Base-by-base conservation (phyloP, 2,329 filamentous ascomycete species). In the Xylariaceae sp. region DNA sequence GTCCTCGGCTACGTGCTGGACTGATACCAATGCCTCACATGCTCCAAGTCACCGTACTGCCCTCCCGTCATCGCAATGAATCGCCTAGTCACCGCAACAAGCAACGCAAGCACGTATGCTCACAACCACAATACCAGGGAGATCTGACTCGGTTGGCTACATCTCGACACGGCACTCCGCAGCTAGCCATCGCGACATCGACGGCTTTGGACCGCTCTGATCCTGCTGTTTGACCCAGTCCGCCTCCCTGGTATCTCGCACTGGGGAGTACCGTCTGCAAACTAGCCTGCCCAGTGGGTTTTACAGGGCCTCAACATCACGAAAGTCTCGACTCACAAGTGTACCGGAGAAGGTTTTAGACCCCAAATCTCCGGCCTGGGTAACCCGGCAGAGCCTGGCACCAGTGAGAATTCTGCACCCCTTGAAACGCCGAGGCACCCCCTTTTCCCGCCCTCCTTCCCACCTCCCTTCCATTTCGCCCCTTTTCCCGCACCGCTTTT, bases 381-480 rank as follows among this genome's bases (percentile, higher is more conserved):
- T 57, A 58, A 54, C 56, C 57, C 57, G 44, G 53, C 22, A 28
- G 22, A 28, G 22, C 22, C 22, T 28, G 22, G 22, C 22, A 28
- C 22, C 53, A 60, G 56, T 55, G 51, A 54, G 57, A 50, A 58
- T 47, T 54, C 58, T 59, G 55, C 59, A 58, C 60, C 62, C 62
- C 59, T 62, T 66, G 62, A 66, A 66, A 66, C 63, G 59, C 60
- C 55, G 53, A 60, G 57, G 56, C 60, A 56, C 45, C 56, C 54
- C 54, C 56, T 51, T 56, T 46, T 47, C 55, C 56, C 28, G 51
- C 53, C 60, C 59, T 47, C 55, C 49, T 50, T 43, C 46, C 22
- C 28, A 39, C 31, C 19, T 28, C 17, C 41, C 39, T 43, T 48
- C 31, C 33, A 13, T 50, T 47, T 42, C 36, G 14, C 48, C 52